phyloP scores from a whole-genome alignment of 257 asterid genomes.

The Buddleja alternifolia region DNA sequence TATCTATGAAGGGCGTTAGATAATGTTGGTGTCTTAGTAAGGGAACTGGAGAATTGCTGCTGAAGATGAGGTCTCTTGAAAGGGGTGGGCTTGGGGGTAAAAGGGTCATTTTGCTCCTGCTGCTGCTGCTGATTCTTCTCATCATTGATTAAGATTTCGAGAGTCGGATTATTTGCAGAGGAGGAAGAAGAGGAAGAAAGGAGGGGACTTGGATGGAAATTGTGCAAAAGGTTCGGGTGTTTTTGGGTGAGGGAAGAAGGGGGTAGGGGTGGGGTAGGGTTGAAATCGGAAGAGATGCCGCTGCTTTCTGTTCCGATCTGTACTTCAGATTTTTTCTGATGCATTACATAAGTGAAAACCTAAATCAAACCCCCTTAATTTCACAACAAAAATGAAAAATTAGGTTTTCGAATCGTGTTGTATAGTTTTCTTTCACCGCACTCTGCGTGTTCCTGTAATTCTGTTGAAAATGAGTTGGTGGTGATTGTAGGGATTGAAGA shows the following conservation, averaged over 20 bases:
- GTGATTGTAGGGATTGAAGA: too few species aligned
- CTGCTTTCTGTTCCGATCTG: constrained; percentile 99
- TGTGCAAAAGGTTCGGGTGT: constrained; percentile 44
- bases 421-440: neutral
- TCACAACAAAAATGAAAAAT: neutral
- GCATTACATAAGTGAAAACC: constrained; percentile 72
- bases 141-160: constrained; percentile 43
- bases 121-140: constrained; percentile 20
- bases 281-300: constrained; percentile 99
- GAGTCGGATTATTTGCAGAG: constrained; percentile 25
- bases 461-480: too few species aligned
- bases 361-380: constrained; percentile 27
- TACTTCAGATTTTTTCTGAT: constrained; percentile 93
- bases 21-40: constrained; percentile 44
- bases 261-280: constrained; percentile 70
- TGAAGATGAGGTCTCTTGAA: constrained; percentile 50
- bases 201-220: constrained; percentile 35
- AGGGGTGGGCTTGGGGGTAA: constrained; percentile 47
- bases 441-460: too few species aligned
- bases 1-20: constrained; percentile 44
- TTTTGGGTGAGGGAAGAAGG: constrained; percentile 63
- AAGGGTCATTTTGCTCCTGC: constrained; percentile 40
- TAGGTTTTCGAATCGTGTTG: neutral
- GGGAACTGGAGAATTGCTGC: constrained; percentile 36
- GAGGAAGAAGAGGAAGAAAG: constrained; percentile 30